A percentile compares a stretch with the other conserved stretches of the same genome.
Conservation (phyloP, 2,329 filamentous ascomycete genomes). For the Cordyceps fumosorosea region DNA sequence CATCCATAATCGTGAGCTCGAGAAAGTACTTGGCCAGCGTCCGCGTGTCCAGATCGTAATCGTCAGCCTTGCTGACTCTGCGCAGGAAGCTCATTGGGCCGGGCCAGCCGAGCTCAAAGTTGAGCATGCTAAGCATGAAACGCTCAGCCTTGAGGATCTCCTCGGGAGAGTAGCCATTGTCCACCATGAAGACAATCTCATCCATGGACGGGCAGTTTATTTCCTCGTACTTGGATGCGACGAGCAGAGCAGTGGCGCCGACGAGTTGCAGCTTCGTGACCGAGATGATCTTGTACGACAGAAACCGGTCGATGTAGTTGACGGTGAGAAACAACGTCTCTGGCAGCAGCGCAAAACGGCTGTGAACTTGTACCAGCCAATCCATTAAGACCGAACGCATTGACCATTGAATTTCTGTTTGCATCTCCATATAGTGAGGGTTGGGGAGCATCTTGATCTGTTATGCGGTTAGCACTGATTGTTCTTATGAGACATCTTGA, state of each 20-base stretch:
- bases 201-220: slow-evolving; percentile 94
- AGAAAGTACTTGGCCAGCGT: slow-evolving; percentile 97
- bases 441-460: slow-evolving; percentile 78
- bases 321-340: slow-evolving; percentile 93
- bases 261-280: slow-evolving; percentile 93
- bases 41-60: slow-evolving; percentile 91
- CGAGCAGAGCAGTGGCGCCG: slow-evolving; percentile 89
- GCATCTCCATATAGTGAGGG: slow-evolving; percentile 91
- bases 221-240: slow-evolving; percentile 97
- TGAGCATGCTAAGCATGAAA: slow-evolving; percentile 95
- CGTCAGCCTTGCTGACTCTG: slow-evolving; percentile 95
- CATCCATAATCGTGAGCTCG: slow-evolving; percentile 95
- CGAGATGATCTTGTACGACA: slow-evolving; percentile 90
- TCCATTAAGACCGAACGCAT: slow-evolving; percentile 98
- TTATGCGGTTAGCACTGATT: slow-evolving; percentile 20
- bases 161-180: slow-evolving; percentile 78
- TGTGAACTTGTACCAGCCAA: slow-evolving; percentile 95
- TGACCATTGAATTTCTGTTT: slow-evolving; percentile 97
- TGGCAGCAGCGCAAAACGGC: slow-evolving; percentile 81
- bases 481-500: neutral
- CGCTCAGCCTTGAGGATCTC: slow-evolving; percentile 96
- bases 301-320: slow-evolving; percentile 96
- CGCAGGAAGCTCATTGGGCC: slow-evolving; percentile 97
- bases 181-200: slow-evolving; percentile 98
- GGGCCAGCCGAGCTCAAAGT: slow-evolving; percentile 96